Percentiles rank a stretch among this genome's conserved stretches.
Conservation (phyloP, 805 yeast species). For the Ascoidea rubescens region DNA sequence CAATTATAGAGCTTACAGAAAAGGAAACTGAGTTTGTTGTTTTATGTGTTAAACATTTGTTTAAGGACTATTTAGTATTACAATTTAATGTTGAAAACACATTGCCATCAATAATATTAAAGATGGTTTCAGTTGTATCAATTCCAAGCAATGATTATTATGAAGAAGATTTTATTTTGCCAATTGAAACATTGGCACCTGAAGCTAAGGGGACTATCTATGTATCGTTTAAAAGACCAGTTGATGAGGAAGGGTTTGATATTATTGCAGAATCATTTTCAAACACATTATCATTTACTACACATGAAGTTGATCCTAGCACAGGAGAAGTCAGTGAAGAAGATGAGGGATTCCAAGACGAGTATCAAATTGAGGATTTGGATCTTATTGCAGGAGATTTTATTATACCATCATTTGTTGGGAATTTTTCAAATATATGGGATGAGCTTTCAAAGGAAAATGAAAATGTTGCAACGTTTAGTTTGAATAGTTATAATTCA, state of each 20-base stretch:
- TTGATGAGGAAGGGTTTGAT: slow-evolving; percentile 19
- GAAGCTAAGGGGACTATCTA: slow-evolving; percentile 61
- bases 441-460: slow-evolving; percentile 45
- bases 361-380: slow-evolving; percentile 78
- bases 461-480: slow-evolving; percentile 55
- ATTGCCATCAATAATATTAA: slow-evolving; percentile 60
- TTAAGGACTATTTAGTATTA: slow-evolving; percentile 54
- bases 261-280: slow-evolving; percentile 38
- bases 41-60: slow-evolving; percentile 70
- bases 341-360: slow-evolving; percentile 84
- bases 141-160: slow-evolving; percentile 43
- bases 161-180: slow-evolving; percentile 58
- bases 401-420: slow-evolving; percentile 61
- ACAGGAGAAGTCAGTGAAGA: slow-evolving; percentile 51
- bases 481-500: slow-evolving; percentile 32
- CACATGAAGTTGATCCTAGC: slow-evolving; percentile 67
- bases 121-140: slow-evolving; percentile 59
- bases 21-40: slow-evolving; percentile 89
- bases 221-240: slow-evolving; percentile 56
- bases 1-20: slow-evolving; percentile 62
- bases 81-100: slow-evolving; percentile 84
- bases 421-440: slow-evolving; percentile 59
- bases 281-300: slow-evolving; percentile 57
- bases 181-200: slow-evolving; percentile 62
- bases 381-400: slow-evolving; percentile 71